Conservation (phyloP, 2,329 filamentous ascomycete genomes). For the Cercospora brassicicola region DNA sequence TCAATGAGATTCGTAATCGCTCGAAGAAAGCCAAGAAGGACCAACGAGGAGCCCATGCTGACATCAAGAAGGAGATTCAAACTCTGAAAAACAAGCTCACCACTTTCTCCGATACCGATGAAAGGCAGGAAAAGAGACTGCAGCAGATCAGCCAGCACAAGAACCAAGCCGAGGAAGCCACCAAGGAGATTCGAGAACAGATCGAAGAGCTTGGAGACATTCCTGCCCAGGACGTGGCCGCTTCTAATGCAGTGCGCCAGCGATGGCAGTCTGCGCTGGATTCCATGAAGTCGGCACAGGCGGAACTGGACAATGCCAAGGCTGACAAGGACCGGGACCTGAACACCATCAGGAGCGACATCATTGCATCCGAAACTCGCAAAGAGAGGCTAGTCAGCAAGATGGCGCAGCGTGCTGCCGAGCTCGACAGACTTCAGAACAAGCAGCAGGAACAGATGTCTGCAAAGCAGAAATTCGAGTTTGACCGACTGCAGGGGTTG, state of each 20-base stretch:
- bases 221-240: conserved; percentile 61
- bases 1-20: conserved; percentile 67
- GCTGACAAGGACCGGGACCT: conserved; percentile 62
- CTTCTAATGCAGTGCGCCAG: conserved; percentile 59
- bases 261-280: conserved; percentile 58
- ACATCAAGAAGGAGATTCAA: conserved; percentile 72
- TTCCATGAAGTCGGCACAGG: conserved; percentile 51
- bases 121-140: conserved; percentile 72
- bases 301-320: conserved; percentile 64
- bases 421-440: conserved; percentile 68
- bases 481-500: conserved; percentile 32
- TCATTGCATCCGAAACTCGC: conserved; percentile 63
- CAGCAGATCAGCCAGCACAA: conserved; percentile 74
- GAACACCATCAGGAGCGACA: conserved; percentile 64
- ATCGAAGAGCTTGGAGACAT: conserved; percentile 65
- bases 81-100: conserved; percentile 65
- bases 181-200: conserved; percentile 56
- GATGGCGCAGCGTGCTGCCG: conserved; percentile 70
- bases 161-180: conserved; percentile 66
- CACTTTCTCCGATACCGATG: conserved; percentile 69
- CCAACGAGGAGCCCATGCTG: conserved; percentile 67
- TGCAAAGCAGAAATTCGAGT: conserved; percentile 38
- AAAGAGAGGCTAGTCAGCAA: conserved; percentile 71
- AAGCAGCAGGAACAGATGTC: conserved; percentile 60
- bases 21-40: conserved; percentile 73